Evolutionary conservation across 2,329 filamentous ascomycete genomes (phyloP).

Genomic region (Daldinia sp.): DNA sequence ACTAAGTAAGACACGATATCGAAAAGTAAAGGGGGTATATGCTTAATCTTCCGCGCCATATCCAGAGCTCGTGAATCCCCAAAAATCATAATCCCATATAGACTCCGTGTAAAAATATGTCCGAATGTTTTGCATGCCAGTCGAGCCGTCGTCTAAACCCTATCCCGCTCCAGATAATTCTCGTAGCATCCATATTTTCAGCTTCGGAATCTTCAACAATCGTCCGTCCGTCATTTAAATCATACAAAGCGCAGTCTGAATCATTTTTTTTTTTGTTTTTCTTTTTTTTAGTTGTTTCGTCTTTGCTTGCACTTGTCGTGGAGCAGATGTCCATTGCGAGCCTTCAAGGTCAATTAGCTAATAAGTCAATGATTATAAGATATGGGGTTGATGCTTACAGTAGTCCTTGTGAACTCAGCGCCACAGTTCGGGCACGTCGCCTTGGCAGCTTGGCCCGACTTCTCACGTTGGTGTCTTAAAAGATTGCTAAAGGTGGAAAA

Average conservation of each 20-base stretch:
- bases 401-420: slow-evolving; percentile 91
- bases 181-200: slow-evolving; percentile 30
- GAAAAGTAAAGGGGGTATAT: slow-evolving; percentile 44
- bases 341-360: slow-evolving; percentile 56
- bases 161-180: slow-evolving; percentile 28
- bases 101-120: slow-evolving; percentile 38
- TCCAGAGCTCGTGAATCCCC: slow-evolving; percentile 34
- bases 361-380: background rate
- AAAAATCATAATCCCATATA: slow-evolving; percentile 39
- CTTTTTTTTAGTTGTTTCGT: slow-evolving; percentile 53
- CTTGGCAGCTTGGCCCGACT: slow-evolving; percentile 90
- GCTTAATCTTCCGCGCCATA: slow-evolving; percentile 42
- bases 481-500: slow-evolving; percentile 98
- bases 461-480: slow-evolving; percentile 91
- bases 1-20: slow-evolving; percentile 37
- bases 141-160: slow-evolving; percentile 35
- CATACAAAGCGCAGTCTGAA: slow-evolving; percentile 26
- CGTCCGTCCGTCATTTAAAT: slow-evolving; percentile 34
- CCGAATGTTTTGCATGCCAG: slow-evolving; percentile 40
- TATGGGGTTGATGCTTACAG: slow-evolving; percentile 48
- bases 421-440: slow-evolving; percentile 91
- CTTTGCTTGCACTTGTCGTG: slow-evolving; percentile 94
- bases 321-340: slow-evolving; percentile 84
- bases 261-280: slow-evolving; percentile 29
- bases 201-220: slow-evolving; percentile 30